Evolutionary conservation across 768 basidiomycete genomes (phyloP).

Genomic region (Macrocybe gigantea): DNA sequence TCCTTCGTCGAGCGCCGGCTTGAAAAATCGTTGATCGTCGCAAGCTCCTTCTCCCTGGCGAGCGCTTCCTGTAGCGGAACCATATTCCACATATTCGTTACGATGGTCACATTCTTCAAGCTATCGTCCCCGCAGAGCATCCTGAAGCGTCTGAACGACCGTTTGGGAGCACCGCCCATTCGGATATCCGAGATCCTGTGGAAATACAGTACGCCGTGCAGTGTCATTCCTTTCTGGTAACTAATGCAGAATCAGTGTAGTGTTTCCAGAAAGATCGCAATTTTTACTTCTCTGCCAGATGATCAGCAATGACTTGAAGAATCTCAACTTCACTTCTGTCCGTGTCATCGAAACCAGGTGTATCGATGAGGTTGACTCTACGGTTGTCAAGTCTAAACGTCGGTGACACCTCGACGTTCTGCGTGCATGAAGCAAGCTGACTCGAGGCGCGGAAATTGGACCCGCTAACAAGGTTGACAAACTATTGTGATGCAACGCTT

Average conservation of each 20-base stretch:
- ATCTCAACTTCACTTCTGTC: conserved; percentile 15
- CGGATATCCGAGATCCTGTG: conserved; percentile 31
- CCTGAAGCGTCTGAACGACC: conserved; percentile 37
- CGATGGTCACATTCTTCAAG: conserved; percentile 38
- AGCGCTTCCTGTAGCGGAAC: conserved; percentile 15
- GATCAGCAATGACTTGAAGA: conserved; percentile 10
- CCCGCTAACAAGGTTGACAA: too few relatives aligned
- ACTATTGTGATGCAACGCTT: too few relatives aligned
- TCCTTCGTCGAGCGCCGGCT: conserved; percentile 33
- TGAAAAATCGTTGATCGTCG: conserved; percentile 27
- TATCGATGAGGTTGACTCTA: conserved; percentile 23
- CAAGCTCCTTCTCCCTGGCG: conserved; percentile 29
- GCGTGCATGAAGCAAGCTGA: too few relatives aligned
- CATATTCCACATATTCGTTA: conserved; percentile 39
- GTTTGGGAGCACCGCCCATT: conserved; percentile 31
- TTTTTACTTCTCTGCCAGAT: conserved; percentile 20
- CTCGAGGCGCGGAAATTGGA: too few relatives aligned
- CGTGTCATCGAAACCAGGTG: conserved; percentile 37
- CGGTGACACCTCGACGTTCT: too few relatives aligned
- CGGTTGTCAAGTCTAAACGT: too few relatives aligned
- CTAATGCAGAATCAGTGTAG: conserved; percentile 1
- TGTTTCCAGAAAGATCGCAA: neutral
- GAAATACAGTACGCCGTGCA: conserved; percentile 33
- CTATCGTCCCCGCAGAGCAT: conserved; percentile 37
- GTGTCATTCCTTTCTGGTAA: conserved; percentile 15